Conservation (phyloP, 352 stramenopile genomes). For the Pseudoperonospora humuli region DNA sequence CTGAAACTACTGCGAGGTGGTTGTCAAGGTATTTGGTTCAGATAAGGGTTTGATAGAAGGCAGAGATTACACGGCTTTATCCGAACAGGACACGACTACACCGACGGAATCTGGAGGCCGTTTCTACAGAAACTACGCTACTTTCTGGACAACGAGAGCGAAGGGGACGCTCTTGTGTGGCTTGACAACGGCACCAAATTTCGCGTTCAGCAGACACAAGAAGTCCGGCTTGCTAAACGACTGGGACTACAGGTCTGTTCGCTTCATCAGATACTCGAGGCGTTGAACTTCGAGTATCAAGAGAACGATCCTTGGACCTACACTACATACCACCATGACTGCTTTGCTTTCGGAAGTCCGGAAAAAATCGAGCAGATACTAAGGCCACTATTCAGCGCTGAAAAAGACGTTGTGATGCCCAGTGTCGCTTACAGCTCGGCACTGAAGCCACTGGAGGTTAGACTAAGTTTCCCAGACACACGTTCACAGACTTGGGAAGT, state of each 20-base stretch:
- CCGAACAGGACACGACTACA: constrained; percentile 2
- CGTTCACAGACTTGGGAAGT: constrained; percentile 26
- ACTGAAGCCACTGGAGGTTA: constrained; percentile 48
- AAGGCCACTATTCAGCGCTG: background rate
- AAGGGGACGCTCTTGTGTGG: constrained; percentile 13
- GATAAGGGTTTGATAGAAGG: background rate
- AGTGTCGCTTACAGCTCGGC: constrained; percentile 28
- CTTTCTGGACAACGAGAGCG: constrained; percentile 11
- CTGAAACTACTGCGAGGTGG: constrained; percentile 11
- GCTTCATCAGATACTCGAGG: constrained; percentile 15
- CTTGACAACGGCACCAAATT: constrained; percentile 14
- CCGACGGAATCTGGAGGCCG: constrained; percentile 6
- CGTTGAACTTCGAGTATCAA: constrained; percentile 15
- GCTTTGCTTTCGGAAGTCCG: constrained; percentile 16
- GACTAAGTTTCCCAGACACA: constrained; percentile 27
- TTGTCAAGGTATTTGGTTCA: constrained; percentile 1
- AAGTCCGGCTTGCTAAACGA: constrained; percentile 6
- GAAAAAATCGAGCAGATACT: constrained; percentile 14
- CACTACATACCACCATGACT: constrained; percentile 16
- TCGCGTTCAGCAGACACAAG: constrained; percentile 3
- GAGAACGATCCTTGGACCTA: constrained; percentile 8
- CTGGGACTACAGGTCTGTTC: constrained; percentile 18
- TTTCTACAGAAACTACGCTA: constrained; percentile 18
- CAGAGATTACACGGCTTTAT: background rate
- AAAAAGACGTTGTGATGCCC: constrained; percentile 20